Base-by-base conservation (phyloP, 2,329 filamentous ascomycete genomes). In the Ascochyta viciae-villosae region DNA sequence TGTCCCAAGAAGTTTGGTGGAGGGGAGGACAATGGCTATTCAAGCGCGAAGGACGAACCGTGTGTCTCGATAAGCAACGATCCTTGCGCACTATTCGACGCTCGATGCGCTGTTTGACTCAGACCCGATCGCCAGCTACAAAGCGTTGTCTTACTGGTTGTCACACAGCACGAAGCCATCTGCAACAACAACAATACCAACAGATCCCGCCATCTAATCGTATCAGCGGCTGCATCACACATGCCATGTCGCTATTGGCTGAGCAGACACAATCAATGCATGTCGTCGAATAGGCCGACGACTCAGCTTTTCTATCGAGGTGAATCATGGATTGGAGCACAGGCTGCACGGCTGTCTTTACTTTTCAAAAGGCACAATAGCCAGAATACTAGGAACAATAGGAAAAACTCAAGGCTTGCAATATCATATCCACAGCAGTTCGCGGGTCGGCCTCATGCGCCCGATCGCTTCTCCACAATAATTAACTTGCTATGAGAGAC, bases 351-450 rank as follows among this genome's bases (percentile, higher is more conserved):
- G 41, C 26, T 46, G 46, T 34, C 19, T 40, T 47, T 33, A 50
- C 37, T 47, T 37, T 50, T 50, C 19, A n/a, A 48, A 48, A 31
- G 4, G 31, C 38, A 47, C 38, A 51, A 56, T 51, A 51, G 53
- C 31, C 29, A 53, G 8, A 26, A 22, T 12, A 9, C 6, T 29
- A 24, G n/a, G 47, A 47, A 56, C 38, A 51, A 56, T 56, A 51
- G 38, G 38, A 47, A 43, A 43, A 22, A 26, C 10, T 5, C 3
- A 39, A 19, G 27, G 6, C 3, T 43, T 43, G 38, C 24, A 29
- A 31, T 4, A 43, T 9, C 37, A 42, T 39, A 8, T 27, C 37
- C 24, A 47, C 19, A 19, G 12, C 3, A 16, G 10, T 19, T 39
- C 22, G 39, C 38, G 26, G 15, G 31, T 50, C 37, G 31, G 38